These are phyloP conservation scores for Acephala macrosclerotiorum DNA, from an alignment of 2,329 filamentous ascomycete genomes.

Conservation along the genomic window DNA sequence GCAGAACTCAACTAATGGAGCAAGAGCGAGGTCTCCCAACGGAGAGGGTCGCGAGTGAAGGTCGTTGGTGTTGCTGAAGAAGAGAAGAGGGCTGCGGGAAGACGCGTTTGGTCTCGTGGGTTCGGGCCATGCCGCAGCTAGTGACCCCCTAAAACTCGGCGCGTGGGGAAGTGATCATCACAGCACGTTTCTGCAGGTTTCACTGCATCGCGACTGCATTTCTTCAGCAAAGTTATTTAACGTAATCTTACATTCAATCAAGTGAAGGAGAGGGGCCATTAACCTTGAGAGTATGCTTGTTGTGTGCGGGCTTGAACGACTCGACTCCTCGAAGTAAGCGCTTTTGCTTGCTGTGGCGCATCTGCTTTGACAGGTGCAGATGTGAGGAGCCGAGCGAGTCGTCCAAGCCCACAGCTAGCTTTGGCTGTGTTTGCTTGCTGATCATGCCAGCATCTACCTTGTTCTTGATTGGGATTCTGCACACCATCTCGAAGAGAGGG, in stretches of 20 bases:
- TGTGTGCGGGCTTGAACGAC: neutral
- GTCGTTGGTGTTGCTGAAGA: neutral
- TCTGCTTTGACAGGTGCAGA: neutral
- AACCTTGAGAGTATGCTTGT: neutral
- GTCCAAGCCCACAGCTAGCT: neutral
- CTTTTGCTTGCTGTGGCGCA: neutral
- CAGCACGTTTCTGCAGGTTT: neutral
- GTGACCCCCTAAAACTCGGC: neutral
- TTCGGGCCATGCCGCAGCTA: neutral
- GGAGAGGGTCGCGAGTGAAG: neutral
- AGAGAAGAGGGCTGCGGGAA: neutral
- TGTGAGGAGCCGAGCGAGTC: neutral
- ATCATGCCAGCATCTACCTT: neutral
- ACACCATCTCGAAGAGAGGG: neutral
- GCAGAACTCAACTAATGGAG: neutral
- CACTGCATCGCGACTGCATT: neutral
- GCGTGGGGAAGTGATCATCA: constrained; percentile 1
- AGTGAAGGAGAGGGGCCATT: neutral
- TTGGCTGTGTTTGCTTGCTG: neutral
- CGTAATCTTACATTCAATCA: neutral
- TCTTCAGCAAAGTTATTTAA: neutral
- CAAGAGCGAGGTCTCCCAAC: neutral
- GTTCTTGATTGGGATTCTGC: neutral
- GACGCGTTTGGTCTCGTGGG: neutral
- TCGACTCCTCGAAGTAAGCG: neutral